Evolutionary conservation across 2,329 filamentous ascomycete genomes (phyloP).

Genomic region (Scedosporium aurantiacum): DNA sequence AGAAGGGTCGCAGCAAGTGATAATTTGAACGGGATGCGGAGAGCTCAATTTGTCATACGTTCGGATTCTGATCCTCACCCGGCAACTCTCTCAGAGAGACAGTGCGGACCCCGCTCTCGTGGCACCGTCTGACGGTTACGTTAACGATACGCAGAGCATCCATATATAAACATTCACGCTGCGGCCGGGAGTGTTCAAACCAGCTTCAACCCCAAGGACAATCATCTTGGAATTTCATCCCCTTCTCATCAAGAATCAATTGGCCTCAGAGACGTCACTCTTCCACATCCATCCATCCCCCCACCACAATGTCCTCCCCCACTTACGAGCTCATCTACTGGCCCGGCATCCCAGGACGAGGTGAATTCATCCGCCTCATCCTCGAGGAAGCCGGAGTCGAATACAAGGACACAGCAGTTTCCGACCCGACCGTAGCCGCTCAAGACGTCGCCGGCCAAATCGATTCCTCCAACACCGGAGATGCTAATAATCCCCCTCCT

Average conservation of each 20-base stretch:
- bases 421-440: slow-evolving; percentile 32
- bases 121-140: too few species aligned
- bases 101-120: not conserved
- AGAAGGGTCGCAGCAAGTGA: too few species aligned
- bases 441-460: slow-evolving; percentile 37
- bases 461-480: slow-evolving; percentile 31
- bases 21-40: too few species aligned
- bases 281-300: not conserved
- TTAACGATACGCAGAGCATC: too few species aligned
- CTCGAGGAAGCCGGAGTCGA: slow-evolving; percentile 56
- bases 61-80: not conserved
- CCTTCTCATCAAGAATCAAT: not conserved
- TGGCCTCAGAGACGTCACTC: not conserved
- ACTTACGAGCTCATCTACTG: slow-evolving; percentile 61
- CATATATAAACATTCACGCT: not conserved
- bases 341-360: slow-evolving; percentile 60
- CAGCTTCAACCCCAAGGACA: not conserved
- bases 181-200: too few species aligned
- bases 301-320: not conserved
- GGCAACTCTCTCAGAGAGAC: not conserved
- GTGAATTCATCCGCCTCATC: slow-evolving; percentile 60
- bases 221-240: not conserved
- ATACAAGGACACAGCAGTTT: slow-evolving; percentile 49
- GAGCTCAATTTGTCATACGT: not conserved
- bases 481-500: slow-evolving; percentile 49